Evolutionary conservation across 176 grass and related monocot genomes (phyloP).

Genomic region (Cenchrus purpureus): DNA sequence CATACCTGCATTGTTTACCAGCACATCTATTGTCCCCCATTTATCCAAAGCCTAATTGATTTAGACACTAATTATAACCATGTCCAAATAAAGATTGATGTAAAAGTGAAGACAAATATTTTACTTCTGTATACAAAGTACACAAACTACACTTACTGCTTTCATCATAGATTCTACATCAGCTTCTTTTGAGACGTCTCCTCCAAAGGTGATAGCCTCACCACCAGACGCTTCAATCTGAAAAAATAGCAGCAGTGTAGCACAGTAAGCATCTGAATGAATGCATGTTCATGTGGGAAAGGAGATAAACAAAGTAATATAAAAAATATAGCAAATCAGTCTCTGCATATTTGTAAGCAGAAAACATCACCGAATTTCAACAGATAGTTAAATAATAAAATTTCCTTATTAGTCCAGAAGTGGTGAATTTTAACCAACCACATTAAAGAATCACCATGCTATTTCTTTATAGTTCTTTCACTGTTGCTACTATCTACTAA

Average conservation of each 20-base stretch:
- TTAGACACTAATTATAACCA: conserved; percentile 25
- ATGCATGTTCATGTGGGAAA: neutral
- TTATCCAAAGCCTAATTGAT: conserved; percentile 73
- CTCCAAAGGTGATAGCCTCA: conserved; percentile 88
- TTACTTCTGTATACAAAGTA: conserved; percentile 42
- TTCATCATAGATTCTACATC: conserved; percentile 99
- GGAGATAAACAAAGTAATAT: neutral
- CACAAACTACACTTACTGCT: conserved; percentile 64
- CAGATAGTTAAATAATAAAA: conserved; percentile 5
- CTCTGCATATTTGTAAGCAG: conserved; percentile 5
- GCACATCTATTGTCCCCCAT: conserved; percentile 95
- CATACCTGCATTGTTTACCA: conserved; percentile 97
- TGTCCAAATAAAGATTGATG: conserved; percentile 16
- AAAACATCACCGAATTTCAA: conserved; percentile 1
- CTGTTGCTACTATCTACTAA: conserved; percentile 1
- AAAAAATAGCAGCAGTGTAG: neutral
- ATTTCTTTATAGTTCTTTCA: neutral
- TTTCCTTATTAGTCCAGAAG: neutral
- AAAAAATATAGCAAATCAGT: neutral
- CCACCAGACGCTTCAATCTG: conserved; percentile 90
- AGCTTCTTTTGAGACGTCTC: conserved; percentile 96
- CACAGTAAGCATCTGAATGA: conserved; percentile 3
- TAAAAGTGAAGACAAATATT: neutral
- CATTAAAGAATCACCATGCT: conserved; percentile 4
- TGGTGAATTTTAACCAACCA: neutral